These are phyloP conservation scores for Coemansia sp. DNA, from an alignment of 192 early-diverging fungal species.

Conservation along the genomic window DNA sequence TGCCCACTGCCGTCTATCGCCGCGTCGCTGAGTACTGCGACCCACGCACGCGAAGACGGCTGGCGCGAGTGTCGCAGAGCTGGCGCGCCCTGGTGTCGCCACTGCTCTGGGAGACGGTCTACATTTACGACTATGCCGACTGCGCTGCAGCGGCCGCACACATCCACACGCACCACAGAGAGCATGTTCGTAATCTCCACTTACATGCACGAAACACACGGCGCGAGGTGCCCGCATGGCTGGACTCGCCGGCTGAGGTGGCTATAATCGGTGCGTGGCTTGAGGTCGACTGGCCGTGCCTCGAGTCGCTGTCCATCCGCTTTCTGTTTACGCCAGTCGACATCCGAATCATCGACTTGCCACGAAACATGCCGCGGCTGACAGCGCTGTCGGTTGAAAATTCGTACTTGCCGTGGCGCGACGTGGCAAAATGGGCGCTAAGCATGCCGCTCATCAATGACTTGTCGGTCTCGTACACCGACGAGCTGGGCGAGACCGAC, in stretches of 20 bases:
- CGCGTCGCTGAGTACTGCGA: slow-evolving; percentile 53
- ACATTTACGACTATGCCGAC: slow-evolving; percentile 43
- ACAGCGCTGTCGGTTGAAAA: slow-evolving; percentile 37
- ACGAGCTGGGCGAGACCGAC: slow-evolving; percentile 36
- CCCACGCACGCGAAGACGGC: slow-evolving; percentile 34
- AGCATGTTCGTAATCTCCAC: slow-evolving; percentile 43
- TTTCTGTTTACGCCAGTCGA: slow-evolving; percentile 51
- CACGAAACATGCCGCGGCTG: slow-evolving; percentile 40
- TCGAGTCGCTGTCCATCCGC: slow-evolving; percentile 39
- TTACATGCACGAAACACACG: slow-evolving; percentile 37
- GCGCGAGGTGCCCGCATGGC: slow-evolving; percentile 44
- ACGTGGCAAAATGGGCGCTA: slow-evolving; percentile 50
- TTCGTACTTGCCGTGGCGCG: slow-evolving; percentile 53
- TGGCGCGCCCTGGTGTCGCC: slow-evolving; percentile 47
- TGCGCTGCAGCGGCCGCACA: slow-evolving; percentile 24
- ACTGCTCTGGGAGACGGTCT: slow-evolving; percentile 44
- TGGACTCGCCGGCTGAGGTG: slow-evolving; percentile 52
- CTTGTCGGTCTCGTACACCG: slow-evolving; percentile 45
- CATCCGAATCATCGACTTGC: slow-evolving; percentile 43
- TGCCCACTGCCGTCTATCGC: slow-evolving; percentile 39
- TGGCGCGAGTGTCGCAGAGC: slow-evolving; percentile 51
- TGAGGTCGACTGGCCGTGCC: slow-evolving; percentile 44
- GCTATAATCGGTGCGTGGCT: slow-evolving; percentile 51
- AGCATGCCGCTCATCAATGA: slow-evolving; percentile 28
- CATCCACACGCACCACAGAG: slow-evolving; percentile 35